phyloP scores from a whole-genome alignment of 371 early-diverging fungal species.

The Massospora cicadina region DNA sequence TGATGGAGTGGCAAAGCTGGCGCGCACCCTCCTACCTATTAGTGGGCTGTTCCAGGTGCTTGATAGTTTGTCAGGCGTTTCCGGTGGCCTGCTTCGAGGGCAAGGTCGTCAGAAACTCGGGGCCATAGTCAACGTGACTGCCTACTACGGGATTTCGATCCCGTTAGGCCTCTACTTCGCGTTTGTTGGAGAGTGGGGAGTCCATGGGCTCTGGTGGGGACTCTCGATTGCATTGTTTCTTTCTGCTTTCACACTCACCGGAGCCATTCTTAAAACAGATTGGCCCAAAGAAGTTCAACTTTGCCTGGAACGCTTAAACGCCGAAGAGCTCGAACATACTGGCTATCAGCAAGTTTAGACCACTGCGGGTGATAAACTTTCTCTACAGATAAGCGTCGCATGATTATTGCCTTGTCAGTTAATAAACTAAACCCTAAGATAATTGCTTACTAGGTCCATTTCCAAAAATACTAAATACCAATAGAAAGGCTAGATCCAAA shows the following conservation, averaged over 20 bases:
- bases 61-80: conserved; percentile 47
- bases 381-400: too few species aligned
- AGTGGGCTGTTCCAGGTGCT: conserved; percentile 65
- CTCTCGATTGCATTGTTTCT: conserved; percentile 29
- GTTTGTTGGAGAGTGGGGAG: conserved; percentile 30
- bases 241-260: conserved; percentile 19
- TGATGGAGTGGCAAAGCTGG: conserved; percentile 37
- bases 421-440: too few species aligned
- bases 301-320: conserved; percentile 18
- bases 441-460: too few species aligned
- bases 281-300: conserved; percentile 27
- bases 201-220: conserved; percentile 50
- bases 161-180: conserved; percentile 45
- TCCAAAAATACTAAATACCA: too few species aligned
- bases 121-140: conserved; percentile 42
- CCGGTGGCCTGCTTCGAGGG: conserved; percentile 54
- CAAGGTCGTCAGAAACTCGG: conserved; percentile 48
- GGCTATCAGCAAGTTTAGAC: too few species aligned
- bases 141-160: conserved; percentile 39
- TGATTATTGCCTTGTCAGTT: too few species aligned
- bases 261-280: conserved; percentile 32
- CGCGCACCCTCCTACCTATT: conserved; percentile 50
- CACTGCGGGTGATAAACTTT: too few species aligned
- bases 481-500: too few species aligned
- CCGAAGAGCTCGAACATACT: too few species aligned